Base-by-base conservation (phyloP, 164 flowering plant genomes). In the Echeveria elegans region DNA sequence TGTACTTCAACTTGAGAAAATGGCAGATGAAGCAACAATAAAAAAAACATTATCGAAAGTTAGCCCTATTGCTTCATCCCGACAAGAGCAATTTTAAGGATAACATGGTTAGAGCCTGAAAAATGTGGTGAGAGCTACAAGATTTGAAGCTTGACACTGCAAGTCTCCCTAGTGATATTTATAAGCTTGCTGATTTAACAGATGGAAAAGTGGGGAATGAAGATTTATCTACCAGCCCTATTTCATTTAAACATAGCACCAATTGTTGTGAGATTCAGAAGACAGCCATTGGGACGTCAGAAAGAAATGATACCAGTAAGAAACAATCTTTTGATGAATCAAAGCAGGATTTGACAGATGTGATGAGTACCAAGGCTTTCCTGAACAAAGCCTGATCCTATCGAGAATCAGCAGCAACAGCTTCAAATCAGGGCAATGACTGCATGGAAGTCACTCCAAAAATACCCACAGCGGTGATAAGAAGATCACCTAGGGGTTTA, bases 131-230 rank as follows among this genome's bases (percentile, higher is more conserved):
- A n/a, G n/a, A n/a, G n/a, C n/a, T n/a, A n/a, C n/a, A n/a, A n/a
- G n/a, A n/a, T n/a, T n/a, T n/a, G n/a, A n/a, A 85, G 72, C 80
- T 87, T 59, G 92, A 85, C 77, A 80, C 86, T 70, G 85, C 82
- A 63, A 63, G 86, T 40, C 67, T 83, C 53, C 81, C 86, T 64
- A 15, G 32, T n/a, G 52, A 71, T 38, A 28, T 73, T 26, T 6
- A 52, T 59, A 65, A 67, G 18, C 23, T 28, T 41, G 69, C 2
- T 65, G 74, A 68, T 40, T 24, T 50, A 47, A 18, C 21, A 48
- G 71, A 76, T 64, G 64, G 58, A 29, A 56, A 71, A 69, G 60
- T 32, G 76, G 76, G 66, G 21, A 64, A 53, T 6, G 62, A 38
- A 62, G 68, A 65, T 32, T 2, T 34, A 47, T n/a, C n/a, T n/a